Conservation (phyloP, 1,284 basidiomycete species). For the Microbotryomycetes sp. region DNA sequence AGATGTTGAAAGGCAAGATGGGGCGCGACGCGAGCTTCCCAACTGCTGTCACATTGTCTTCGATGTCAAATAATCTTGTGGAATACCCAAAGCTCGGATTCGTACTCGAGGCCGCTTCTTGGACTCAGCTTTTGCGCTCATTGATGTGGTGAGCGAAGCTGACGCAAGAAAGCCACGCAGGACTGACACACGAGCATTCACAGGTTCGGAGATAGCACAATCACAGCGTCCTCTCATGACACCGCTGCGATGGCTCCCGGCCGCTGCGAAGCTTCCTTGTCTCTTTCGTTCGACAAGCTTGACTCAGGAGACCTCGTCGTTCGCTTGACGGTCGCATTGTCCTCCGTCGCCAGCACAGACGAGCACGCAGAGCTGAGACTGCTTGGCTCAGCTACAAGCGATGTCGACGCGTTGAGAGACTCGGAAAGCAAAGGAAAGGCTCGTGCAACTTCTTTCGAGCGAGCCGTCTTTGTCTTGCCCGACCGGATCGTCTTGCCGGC, state of each 20-base stretch:
- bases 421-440: conserved; percentile 10
- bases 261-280: conserved; percentile 17
- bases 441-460: not conserved
- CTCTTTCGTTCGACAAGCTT: conserved; percentile 19
- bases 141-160: conserved; percentile 18
- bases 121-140: conserved; percentile 17
- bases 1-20: not conserved
- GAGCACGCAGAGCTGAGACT: not conserved
- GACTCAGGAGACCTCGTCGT: conserved; percentile 14
- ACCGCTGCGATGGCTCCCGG: not conserved
- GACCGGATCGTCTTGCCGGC: conserved; percentile 21
- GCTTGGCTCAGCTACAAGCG: not conserved
- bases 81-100: not conserved
- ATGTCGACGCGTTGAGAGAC: not conserved
- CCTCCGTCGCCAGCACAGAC: not conserved
- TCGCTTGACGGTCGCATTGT: conserved; percentile 12
- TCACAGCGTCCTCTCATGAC: conserved; percentile 9
- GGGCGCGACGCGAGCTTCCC: not conserved
- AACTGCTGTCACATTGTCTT: not conserved
- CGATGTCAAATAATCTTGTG: not conserved
- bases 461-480: conserved; percentile 15
- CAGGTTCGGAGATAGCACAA: conserved; percentile 18
- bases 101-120: conserved; percentile 20
- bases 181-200: not conserved
- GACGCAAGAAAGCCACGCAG: not conserved